Percentiles rank a stretch among this genome's conserved stretches.
Conservation (phyloP, 2,329 filamentous ascomycete species). For the Curvularia hawaiiensis region DNA sequence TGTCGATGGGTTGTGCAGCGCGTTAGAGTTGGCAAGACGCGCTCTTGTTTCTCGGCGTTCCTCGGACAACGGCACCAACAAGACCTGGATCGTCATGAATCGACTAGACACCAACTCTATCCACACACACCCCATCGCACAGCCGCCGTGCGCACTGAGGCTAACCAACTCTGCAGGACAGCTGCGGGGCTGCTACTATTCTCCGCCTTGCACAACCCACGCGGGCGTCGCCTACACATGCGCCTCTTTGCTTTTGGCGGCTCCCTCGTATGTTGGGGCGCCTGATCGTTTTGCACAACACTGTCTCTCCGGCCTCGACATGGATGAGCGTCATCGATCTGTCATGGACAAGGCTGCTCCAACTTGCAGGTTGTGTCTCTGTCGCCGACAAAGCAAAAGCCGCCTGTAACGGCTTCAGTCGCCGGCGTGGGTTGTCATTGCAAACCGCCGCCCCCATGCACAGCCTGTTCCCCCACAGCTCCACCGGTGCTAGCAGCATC, state of each 20-base stretch:
- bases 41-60: slow-evolving; percentile 24
- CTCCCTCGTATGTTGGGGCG: not conserved
- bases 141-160: not conserved
- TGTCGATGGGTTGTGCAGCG: slow-evolving; percentile 9
- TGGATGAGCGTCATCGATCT: not conserved
- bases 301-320: not conserved
- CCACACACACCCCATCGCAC: slow-evolving; percentile 4
- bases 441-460: slow-evolving; percentile 19
- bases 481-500: slow-evolving; percentile 22
- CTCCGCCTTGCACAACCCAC: slow-evolving; percentile 5
- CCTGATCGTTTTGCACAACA: not conserved
- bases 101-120: not conserved
- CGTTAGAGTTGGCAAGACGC: slow-evolving; percentile 6
- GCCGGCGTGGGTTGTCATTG: slow-evolving; percentile 4
- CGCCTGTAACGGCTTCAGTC: not conserved
- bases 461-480: slow-evolving; percentile 23
- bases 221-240: slow-evolving; percentile 6
- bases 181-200: slow-evolving; percentile 13
- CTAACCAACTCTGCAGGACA: not conserved
- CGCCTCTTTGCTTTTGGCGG: slow-evolving; percentile 25
- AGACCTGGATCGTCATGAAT: slow-evolving; percentile 2
- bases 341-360: not conserved
- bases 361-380: not conserved
- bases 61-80: slow-evolving; percentile 21
- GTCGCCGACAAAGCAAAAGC: not conserved